Conservation (phyloP, 768 basidiomycete genomes). For the Rhodocollybia butyracea region DNA sequence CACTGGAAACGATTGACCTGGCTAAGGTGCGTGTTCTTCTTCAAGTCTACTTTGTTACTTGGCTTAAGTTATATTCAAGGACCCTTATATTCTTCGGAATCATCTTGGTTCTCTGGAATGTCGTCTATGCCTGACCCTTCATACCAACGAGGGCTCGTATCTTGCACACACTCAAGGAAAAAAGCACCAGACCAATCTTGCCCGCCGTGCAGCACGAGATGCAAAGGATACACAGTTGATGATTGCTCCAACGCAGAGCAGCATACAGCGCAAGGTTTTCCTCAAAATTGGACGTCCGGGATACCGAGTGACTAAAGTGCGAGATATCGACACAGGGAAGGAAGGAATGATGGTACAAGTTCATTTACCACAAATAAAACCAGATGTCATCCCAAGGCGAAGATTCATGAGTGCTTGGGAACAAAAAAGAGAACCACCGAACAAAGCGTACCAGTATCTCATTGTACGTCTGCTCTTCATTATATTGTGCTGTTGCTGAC, state of each 20-base stretch:
- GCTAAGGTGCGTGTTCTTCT: constrained; percentile 66
- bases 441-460: constrained; percentile 96
- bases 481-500: constrained; percentile 15
- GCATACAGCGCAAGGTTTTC: constrained; percentile 88
- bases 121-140: constrained; percentile 93
- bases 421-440: constrained; percentile 91
- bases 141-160: constrained; percentile 99
- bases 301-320: constrained; percentile 94
- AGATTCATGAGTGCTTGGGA: constrained; percentile 99
- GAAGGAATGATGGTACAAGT: constrained; percentile 98
- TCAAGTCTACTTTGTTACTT: not conserved
- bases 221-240: constrained; percentile 91
- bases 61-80: constrained; percentile 42
- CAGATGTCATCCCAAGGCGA: constrained; percentile 76
- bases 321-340: constrained; percentile 85
- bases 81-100: constrained; percentile 98
- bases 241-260: constrained; percentile 78
- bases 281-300: constrained; percentile 96
- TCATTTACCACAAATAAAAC: constrained; percentile 91
- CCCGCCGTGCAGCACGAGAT: constrained; percentile 94
- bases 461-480: constrained; percentile 59
- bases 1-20: constrained; percentile 95
- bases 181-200: constrained; percentile 98
- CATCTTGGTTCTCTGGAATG: constrained; percentile 98
- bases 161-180: constrained; percentile 99